Conservation (phyloP, 176 grass and related monocot species). For the Musa schizocarpa region DNA sequence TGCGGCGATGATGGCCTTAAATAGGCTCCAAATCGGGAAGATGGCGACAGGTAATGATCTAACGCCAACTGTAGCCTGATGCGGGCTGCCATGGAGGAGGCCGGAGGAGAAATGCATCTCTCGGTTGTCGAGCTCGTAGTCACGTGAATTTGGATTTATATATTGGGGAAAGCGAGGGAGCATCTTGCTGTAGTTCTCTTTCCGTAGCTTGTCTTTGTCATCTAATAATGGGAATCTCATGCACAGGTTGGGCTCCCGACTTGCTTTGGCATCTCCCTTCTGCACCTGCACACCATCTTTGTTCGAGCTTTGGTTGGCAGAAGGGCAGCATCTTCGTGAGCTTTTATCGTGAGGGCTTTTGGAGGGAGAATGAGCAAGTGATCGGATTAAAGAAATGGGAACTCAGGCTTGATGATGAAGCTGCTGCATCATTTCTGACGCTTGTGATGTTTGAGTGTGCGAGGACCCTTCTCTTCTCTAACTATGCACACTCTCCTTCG, state of each 20-base stretch:
- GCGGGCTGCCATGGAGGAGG: too few relatives aligned
- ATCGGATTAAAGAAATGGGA: too few relatives aligned
- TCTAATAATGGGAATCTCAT: constrained; percentile 1
- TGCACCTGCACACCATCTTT: background rate
- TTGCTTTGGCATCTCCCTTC: background rate
- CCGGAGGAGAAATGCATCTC: background rate
- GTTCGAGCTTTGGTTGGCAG: background rate
- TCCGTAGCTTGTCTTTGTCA: background rate
- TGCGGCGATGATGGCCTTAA: too few relatives aligned
- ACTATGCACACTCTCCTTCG: too few relatives aligned
- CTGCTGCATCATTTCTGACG: too few relatives aligned
- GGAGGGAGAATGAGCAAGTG: too few relatives aligned
- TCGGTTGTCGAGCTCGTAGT: background rate
- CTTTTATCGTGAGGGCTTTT: too few relatives aligned
- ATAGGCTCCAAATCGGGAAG: background rate
- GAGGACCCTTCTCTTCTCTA: too few relatives aligned
- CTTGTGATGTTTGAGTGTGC: too few relatives aligned
- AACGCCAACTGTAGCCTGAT: background rate
- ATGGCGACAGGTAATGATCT: background rate
- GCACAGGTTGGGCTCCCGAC: background rate
- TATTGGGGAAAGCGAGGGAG: background rate
- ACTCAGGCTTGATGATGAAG: too few relatives aligned
- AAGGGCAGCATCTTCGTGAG: background rate
- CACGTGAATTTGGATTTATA: background rate
- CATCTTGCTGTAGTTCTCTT: background rate